A percentile compares a stretch with the other conserved stretches of the same genome.
phyloP scores from a whole-genome alignment of 2,329 filamentous ascomycete genomes.

The Penicillium sp. region DNA sequence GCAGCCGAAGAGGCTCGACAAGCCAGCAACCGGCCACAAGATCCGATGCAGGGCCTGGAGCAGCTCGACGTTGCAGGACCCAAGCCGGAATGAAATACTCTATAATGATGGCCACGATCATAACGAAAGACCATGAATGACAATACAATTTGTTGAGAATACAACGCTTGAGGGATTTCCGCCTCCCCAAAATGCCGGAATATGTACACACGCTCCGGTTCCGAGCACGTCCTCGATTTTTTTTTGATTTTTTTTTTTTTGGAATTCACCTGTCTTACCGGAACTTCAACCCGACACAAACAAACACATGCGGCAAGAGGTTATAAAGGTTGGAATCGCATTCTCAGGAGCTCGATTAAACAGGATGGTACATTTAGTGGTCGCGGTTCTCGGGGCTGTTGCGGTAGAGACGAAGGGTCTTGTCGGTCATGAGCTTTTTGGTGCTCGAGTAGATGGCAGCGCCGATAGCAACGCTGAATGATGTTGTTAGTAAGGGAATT shows the following conservation, averaged over 20 bases:
- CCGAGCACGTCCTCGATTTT: constrained; percentile 29
- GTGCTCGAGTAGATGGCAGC: constrained; percentile 80
- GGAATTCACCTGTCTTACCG: constrained; percentile 21
- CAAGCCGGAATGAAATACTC: constrained; percentile 64
- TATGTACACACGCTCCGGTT: constrained; percentile 41
- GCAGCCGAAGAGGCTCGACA: constrained; percentile 59
- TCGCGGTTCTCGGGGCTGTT: constrained; percentile 56
- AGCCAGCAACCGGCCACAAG: constrained; percentile 61
- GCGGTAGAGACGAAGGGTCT: constrained; percentile 84
- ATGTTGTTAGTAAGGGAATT: constrained; percentile 22
- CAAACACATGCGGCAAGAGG: constrained; percentile 31
- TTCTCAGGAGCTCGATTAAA: constrained; percentile 34
- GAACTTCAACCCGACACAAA: constrained; percentile 31
- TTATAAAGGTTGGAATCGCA: constrained; percentile 29
- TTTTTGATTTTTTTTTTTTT: constrained; percentile 13
- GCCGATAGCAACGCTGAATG: constrained; percentile 64
- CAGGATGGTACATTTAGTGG: constrained; percentile 42
- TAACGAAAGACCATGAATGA: constrained; percentile 29
- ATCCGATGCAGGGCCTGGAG: constrained; percentile 96
- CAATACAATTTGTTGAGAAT: constrained; percentile 32
- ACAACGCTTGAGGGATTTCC: constrained; percentile 25
- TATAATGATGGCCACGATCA: constrained; percentile 25
- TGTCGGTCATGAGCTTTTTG: constrained; percentile 84
- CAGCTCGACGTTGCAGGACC: constrained; percentile 92
- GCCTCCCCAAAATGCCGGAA: constrained; percentile 31